Base-by-base conservation (phyloP, 768 basidiomycete genomes). In the Leccinum subgranulosum region DNA sequence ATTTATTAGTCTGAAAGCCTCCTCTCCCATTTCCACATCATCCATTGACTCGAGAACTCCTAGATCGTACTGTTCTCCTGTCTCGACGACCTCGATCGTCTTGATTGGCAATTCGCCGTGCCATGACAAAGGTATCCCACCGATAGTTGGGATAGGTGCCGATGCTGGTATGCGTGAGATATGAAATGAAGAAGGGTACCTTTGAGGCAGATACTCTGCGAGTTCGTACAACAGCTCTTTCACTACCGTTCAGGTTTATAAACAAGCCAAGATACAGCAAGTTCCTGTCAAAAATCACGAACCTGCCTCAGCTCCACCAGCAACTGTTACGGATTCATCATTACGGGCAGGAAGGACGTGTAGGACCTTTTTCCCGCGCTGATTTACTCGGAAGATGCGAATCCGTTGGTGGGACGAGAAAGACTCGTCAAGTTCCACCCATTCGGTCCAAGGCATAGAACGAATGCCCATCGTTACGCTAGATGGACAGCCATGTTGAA, bases 381-480 rank as follows among this genome's bases (percentile, higher is more conserved):
- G 81, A 5, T 65, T 55, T 43, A 88, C 75, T 41, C 89, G 81
- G 55, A 81, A 76, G 11, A 75, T 70, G 41, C 83, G 82, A 49
- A 92, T 84, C 12, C 72, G 74, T 66, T 88, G 81, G 64, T 85
- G 86, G 28, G 64, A 62, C 11, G 73, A 69, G 65, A 84, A 87
- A 50, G 82, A 75, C 53, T 81, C 76, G 70, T 90, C 88, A 31
- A 89, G 76, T 75, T 91, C 87, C 53, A 90, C 84, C 88, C 90
- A 91, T 52, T 87, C 83, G 17, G 79, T 76, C 85, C 85, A 91
- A 8, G 76, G 76, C 87, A 91, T 88, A 49, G 70, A 76, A 25
- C 84, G 80, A 62, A 88, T 82, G 59, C 84, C 87, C 87, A 89
- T 89, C 31, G 86, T 89, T 19, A 88, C 79, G 60, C 86, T 88